Evolutionary conservation across 768 basidiomycete species (phyloP).

Genomic region (Coprinopsis sp.): DNA sequence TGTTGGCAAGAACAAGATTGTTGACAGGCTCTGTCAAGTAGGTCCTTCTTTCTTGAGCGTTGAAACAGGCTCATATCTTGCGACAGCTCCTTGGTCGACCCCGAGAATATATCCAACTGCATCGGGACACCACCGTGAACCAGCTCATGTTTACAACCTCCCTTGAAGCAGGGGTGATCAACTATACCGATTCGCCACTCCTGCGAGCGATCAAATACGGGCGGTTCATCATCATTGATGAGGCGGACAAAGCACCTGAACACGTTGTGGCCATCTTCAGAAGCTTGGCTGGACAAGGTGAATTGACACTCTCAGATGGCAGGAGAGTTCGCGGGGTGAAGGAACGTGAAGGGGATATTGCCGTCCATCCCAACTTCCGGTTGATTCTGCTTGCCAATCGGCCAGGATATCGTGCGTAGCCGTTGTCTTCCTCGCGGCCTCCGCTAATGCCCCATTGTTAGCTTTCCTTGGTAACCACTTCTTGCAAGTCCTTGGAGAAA

Average conservation of each 20-base stretch:
- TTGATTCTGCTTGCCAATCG: slow-evolving; percentile 62
- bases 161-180: slow-evolving; percentile 51
- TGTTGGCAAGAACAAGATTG: slow-evolving; percentile 68
- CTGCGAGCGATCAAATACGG: slow-evolving; percentile 58
- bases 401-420: slow-evolving; percentile 58
- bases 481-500: slow-evolving; percentile 66
- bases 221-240: slow-evolving; percentile 65
- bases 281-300: slow-evolving; percentile 61
- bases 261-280: slow-evolving; percentile 70
- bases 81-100: slow-evolving; percentile 54
- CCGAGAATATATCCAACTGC: slow-evolving; percentile 66
- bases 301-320: slow-evolving; percentile 61
- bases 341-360: slow-evolving; percentile 51
- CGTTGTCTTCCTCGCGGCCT: background rate
- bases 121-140: slow-evolving; percentile 66
- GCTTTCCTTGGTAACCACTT: slow-evolving; percentile 74
- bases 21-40: slow-evolving; percentile 61
- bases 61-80: background rate
- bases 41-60: background rate
- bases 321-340: slow-evolving; percentile 44
- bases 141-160: slow-evolving; percentile 68
- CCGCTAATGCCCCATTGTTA: slow-evolving; percentile 16
- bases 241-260: slow-evolving; percentile 71
- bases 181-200: slow-evolving; percentile 61
- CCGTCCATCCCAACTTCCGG: slow-evolving; percentile 60